These are phyloP conservation scores for Udeniomyces megalosporus DNA, from an alignment of 768 basidiomycete species.

Conservation along the genomic window DNA sequence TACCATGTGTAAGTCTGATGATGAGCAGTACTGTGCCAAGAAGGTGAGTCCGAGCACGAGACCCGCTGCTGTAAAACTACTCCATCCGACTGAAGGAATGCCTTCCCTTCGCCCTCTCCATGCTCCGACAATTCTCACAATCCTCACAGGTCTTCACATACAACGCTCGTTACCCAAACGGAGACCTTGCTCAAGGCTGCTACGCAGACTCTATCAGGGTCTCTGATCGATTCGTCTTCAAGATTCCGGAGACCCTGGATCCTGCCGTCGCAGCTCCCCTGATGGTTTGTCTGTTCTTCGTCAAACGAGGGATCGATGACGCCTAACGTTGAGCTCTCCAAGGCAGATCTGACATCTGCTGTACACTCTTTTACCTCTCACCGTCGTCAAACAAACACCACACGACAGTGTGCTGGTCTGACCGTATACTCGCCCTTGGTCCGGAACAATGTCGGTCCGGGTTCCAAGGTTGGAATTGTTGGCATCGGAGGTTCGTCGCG, in stretches of 20 bases:
- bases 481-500: conserved; percentile 38
- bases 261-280: conserved; percentile 45
- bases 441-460: conserved; percentile 41
- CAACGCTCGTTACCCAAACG: conserved; percentile 27
- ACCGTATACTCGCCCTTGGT: conserved; percentile 48
- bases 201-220: conserved; percentile 38
- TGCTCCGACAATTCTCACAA: conserved; percentile 24
- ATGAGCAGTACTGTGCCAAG: conserved; percentile 44
- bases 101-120: too few species aligned
- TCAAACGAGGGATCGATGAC: too few species aligned
- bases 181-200: conserved; percentile 31
- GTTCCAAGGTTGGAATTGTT: conserved; percentile 49
- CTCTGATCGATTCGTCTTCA: conserved; percentile 40
- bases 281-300: conserved; percentile 16
- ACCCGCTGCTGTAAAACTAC: too few species aligned
- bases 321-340: too few species aligned
- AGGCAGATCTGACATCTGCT: too few species aligned
- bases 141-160: conserved; percentile 20
- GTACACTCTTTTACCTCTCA: too few species aligned
- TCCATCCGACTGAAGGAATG: too few species aligned
- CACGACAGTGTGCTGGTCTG: conserved; percentile 22
- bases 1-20: conserved; percentile 30
- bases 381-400: too few species aligned
- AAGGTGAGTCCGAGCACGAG: too few species aligned
- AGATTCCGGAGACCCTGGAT: conserved; percentile 41